phyloP scores from a whole-genome alignment of 306 rosid species.

The Lathyrus tuberosus region DNA sequence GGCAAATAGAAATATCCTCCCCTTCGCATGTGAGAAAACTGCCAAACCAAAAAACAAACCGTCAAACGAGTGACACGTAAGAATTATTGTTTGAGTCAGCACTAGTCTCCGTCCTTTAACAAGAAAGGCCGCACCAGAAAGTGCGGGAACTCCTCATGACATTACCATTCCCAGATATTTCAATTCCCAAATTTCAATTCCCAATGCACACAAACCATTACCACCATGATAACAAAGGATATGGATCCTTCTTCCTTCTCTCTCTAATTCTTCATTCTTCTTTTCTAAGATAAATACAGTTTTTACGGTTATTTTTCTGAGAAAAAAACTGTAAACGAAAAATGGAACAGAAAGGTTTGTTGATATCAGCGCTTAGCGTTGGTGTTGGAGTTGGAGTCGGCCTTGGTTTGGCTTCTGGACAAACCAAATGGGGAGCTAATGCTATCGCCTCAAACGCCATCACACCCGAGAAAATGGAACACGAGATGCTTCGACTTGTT shows the following conservation, averaged over 20 bases:
- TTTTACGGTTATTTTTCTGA: not conserved
- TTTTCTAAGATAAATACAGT: not conserved
- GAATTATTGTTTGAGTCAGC: not conserved
- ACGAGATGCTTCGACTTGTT: constrained; percentile 62
- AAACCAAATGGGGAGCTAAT: constrained; percentile 52
- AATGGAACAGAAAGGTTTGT: constrained; percentile 62
- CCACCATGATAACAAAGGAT: not conserved
- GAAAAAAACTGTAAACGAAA: not conserved
- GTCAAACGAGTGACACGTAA: constrained; percentile 56
- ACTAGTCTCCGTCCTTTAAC: constrained; percentile 14
- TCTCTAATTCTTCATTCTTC: not conserved
- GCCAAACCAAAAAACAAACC: constrained; percentile 45
- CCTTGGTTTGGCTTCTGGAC: constrained; percentile 66
- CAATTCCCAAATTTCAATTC: too few relatives aligned
- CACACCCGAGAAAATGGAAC: constrained; percentile 63
- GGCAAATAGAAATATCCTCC: constrained; percentile 9
- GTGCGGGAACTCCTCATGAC: constrained; percentile 42
- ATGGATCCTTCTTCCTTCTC: not conserved
- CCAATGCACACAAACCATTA: not conserved
- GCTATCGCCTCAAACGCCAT: constrained; percentile 33
- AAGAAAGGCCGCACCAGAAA: constrained; percentile 11
- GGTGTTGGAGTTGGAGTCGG: constrained; percentile 93
- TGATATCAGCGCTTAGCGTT: constrained; percentile 71
- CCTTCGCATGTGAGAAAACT: constrained; percentile 18
- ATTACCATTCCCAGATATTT: constrained; percentile 38